Conservation (phyloP, 805 yeast species). For the Candida verbasci region DNA sequence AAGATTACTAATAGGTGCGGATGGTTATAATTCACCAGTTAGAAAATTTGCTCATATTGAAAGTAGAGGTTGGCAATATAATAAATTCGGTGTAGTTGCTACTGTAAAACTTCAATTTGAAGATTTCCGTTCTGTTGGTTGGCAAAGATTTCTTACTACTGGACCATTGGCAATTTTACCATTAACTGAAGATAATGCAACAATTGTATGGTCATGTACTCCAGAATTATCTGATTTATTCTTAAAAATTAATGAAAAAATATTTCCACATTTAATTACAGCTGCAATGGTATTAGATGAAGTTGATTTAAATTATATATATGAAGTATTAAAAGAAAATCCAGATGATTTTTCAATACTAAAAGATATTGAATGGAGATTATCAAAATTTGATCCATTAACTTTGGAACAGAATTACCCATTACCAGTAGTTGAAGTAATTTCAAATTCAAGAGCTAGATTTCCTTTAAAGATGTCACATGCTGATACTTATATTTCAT, state of each 20-base stretch:
- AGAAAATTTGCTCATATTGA: constrained; percentile 75
- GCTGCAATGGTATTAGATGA: constrained; percentile 81
- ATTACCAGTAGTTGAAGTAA: constrained; percentile 54
- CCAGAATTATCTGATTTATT: constrained; percentile 68
- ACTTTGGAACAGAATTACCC: constrained; percentile 63
- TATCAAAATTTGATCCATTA: constrained; percentile 36
- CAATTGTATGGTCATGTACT: constrained; percentile 89
- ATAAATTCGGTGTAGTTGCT: constrained; percentile 89
- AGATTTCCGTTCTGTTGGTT: constrained; percentile 69
- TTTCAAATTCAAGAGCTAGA: constrained; percentile 67
- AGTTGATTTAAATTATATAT: constrained; percentile 72
- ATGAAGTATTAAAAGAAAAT: constrained; percentile 33
- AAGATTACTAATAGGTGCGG: constrained; percentile 87
- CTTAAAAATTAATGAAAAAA: constrained; percentile 51
- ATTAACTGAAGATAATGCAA: constrained; percentile 79
- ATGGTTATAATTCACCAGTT: constrained; percentile 93
- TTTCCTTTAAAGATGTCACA: constrained; percentile 88
- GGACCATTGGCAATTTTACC: constrained; percentile 95
- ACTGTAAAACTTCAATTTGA: constrained; percentile 72
- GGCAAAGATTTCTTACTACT: constrained; percentile 87
- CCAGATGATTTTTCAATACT: constrained; percentile 46
- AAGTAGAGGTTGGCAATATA: constrained; percentile 89
- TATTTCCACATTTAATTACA: constrained; percentile 69
- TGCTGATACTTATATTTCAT: constrained; percentile 82
- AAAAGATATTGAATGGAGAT: constrained; percentile 74